Evolutionary conservation across 305 asterid genomes (phyloP).

Genomic region (Fraxinus baroniana): DNA sequence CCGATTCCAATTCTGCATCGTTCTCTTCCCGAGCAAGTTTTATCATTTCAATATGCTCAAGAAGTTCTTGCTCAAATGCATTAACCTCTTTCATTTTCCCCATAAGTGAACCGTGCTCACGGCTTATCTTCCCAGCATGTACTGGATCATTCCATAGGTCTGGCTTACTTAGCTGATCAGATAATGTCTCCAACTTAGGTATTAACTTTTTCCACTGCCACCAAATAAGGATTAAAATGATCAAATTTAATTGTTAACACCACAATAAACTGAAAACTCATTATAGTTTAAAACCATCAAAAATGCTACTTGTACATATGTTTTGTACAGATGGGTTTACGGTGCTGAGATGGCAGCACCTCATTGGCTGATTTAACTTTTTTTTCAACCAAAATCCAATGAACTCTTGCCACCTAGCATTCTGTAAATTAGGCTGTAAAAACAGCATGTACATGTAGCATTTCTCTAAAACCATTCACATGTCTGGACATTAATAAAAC

Average conservation of each 20-base stretch:
- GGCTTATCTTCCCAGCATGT: slow-evolving; percentile 84
- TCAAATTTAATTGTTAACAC: slow-evolving; percentile 7
- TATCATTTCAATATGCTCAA: slow-evolving; percentile 91
- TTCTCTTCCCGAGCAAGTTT: slow-evolving; percentile 92
- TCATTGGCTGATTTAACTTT: no score
- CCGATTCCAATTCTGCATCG: slow-evolving; percentile 76
- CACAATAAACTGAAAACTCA: slow-evolving; percentile 5
- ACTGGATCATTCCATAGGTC: slow-evolving; percentile 91
- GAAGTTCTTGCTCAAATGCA: slow-evolving; percentile 68
- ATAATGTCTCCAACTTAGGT: slow-evolving; percentile 51
- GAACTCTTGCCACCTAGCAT: no score
- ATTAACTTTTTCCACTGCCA: slow-evolving; percentile 72
- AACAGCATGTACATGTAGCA: no score
- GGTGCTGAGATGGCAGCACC: no score
- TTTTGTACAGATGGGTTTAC: no score
- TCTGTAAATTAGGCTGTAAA: no score
- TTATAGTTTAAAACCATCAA: not conserved
- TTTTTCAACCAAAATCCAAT: no score
- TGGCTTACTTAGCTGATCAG: slow-evolving; percentile 62
- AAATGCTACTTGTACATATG: no score
- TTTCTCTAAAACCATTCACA: not conserved
- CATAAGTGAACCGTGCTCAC: slow-evolving; percentile 80
- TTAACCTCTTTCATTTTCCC: slow-evolving; percentile 74
- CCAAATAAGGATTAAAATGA: slow-evolving; percentile 19
- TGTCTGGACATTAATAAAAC: not conserved